Percentiles rank a stretch among this genome's conserved stretches.
Evolutionary conservation across 331 rosid species (phyloP).

Genomic region (Arachis monticola): DNA sequence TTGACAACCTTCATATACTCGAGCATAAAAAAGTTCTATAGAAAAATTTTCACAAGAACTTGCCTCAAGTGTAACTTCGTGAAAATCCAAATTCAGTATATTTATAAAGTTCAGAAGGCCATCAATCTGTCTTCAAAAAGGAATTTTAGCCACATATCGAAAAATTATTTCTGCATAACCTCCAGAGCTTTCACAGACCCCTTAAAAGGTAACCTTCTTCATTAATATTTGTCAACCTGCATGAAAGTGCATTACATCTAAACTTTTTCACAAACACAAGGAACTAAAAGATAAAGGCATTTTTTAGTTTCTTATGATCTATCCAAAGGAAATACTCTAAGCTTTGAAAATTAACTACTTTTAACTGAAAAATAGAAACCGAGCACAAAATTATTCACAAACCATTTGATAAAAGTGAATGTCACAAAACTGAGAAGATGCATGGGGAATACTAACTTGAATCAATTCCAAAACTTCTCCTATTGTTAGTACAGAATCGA

Average conservation of each 20-base stretch:
- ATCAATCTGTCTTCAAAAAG: slow-evolving; percentile 72
- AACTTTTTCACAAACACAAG: slow-evolving; percentile 20
- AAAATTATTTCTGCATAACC: slow-evolving; percentile 92
- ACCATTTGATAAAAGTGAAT: slow-evolving; percentile 10
- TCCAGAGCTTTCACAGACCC: slow-evolving; percentile 91
- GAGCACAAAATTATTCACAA: slow-evolving; percentile 20
- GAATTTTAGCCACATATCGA: slow-evolving; percentile 72
- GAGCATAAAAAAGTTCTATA: slow-evolving; percentile 1
- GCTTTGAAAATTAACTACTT: slow-evolving; percentile 66
- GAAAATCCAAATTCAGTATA: slow-evolving; percentile 83
- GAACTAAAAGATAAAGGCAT: slow-evolving; percentile 32
- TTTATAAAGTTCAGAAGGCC: slow-evolving; percentile 77
- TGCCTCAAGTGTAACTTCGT: slow-evolving; percentile 86
- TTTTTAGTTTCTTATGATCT: slow-evolving; percentile 58
- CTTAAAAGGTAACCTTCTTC: slow-evolving; percentile 73
- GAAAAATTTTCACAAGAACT: slow-evolving; percentile 40
- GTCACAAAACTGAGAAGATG: slow-evolving; percentile 9
- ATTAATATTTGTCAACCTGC: slow-evolving; percentile 76
- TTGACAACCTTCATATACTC: slow-evolving; percentile 13
- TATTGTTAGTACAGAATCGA: slow-evolving; percentile 92
- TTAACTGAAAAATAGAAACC: slow-evolving; percentile 61
- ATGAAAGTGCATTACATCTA: slow-evolving; percentile 26
- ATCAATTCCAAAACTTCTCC: slow-evolving; percentile 93
- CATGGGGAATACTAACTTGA: slow-evolving; percentile 62
- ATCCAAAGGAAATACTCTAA: slow-evolving; percentile 83